Percentiles rank a stretch among this genome's conserved stretches.
Evolutionary conservation across 2,329 filamentous ascomycete species (phyloP).

Genomic region (Delphinella strobiligena): DNA sequence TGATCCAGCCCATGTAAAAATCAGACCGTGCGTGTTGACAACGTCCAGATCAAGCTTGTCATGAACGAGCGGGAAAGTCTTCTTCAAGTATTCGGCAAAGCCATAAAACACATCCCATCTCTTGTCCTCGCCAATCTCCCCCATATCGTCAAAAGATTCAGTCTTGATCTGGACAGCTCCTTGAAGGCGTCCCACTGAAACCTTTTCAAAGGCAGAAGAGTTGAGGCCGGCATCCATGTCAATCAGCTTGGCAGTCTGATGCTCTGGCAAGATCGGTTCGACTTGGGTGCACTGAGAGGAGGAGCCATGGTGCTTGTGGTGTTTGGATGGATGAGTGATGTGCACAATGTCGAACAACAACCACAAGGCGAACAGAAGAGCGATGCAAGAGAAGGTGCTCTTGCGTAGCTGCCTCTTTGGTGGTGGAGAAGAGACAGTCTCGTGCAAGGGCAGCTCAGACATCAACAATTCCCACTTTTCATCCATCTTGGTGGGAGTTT

Average conservation of each 20-base stretch:
- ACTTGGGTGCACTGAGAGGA: conserved; percentile 9
- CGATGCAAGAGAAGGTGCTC: too few relatives aligned
- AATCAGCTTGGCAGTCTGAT: conserved; percentile 14
- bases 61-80: conserved; percentile 39
- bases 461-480: too few relatives aligned
- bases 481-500: too few relatives aligned
- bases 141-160: conserved; percentile 45
- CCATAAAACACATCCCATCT: conserved; percentile 44
- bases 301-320: conserved; percentile 6
- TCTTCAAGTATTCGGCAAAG: conserved; percentile 36
- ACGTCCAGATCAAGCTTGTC: conserved; percentile 31
- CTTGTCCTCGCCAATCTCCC: conserved; percentile 40
- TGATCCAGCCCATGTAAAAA: conserved; percentile 47
- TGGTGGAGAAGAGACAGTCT: too few relatives aligned
- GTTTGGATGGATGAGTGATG: neutral
- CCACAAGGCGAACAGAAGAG: neutral
- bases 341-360: neutral
- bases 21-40: conserved; percentile 49
- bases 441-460: too few relatives aligned
- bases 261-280: conserved; percentile 7
- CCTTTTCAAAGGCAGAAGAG: conserved; percentile 19
- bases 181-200: conserved; percentile 35
- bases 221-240: conserved; percentile 20
- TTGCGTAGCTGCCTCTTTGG: too few relatives aligned
- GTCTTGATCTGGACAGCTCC: conserved; percentile 44